Evolutionary conservation across 164 flowering plant species (phyloP), one percentile per base, ranked within the genome.

Genomic region (Sextonia rubra): DNA sequence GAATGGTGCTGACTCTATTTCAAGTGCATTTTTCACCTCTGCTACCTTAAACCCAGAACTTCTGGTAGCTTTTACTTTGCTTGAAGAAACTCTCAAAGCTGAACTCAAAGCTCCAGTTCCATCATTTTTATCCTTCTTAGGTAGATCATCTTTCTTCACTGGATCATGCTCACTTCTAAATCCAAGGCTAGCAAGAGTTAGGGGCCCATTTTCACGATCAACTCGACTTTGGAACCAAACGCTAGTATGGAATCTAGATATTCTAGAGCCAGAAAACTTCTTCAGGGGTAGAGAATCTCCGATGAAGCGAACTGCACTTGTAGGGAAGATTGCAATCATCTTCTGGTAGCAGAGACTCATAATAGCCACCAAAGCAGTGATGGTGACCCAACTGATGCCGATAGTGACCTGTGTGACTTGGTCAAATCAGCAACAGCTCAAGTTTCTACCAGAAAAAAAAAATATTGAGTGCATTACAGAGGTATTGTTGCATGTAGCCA

Each of bases 1-100:
- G 83, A 94, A 91, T 7, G 86, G 91, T 17, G 93, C 87, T 3
- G 69, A 68, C 47, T 80, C 88, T 61, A 86, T 75, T 63, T 89
- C 87, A 64, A 82, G 77, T 1, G 80, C 26, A 20, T 82, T 84
- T 75, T 72, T 87, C 47, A 24, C 74, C 25, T 60, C 66, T 52
- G 69, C 77, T 37, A 77, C 75, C 77, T 80, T 86, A 3, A 27
- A 65, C 72, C 24, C 73, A 37, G 47, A 77, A 66, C 78, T 82
- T 66, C 68, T 72, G 20, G 67, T 79, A 1, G 32, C 68, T 78
- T 82, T 88, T 66, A 60, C 75, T 80, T 71, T 82, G 71, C 67
- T 79, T 70, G 80, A 77, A 48, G 80, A 77, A 66, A 69, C 69
- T 68, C 75, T 80, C 63, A 65, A 29, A 14, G 77, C 60, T 62